Evolutionary conservation across 1,139 yeast species (phyloP), one percentile per base, ranked within the genome.

Genomic region (Candida albicans): DNA sequence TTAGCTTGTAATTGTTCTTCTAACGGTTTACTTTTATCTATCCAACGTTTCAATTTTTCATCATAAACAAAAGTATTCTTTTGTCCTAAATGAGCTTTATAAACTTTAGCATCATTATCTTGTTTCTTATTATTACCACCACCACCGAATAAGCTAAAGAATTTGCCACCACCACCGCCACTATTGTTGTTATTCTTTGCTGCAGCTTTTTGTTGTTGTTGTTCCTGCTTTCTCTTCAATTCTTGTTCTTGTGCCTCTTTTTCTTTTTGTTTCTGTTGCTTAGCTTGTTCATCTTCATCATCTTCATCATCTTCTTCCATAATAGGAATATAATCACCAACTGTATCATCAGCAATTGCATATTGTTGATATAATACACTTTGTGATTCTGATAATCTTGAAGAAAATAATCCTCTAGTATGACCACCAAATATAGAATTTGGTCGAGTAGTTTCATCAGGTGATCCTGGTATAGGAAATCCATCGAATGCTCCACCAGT

Each of bases 41-140:
- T 81, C 96, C 97, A 93, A 57, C 96, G 77, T 59, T 86, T 84
- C 57, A 87, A 77, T 48, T 85, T 81, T 55, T 88, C 95, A 65
- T 91, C 96, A 60, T 82, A 95, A 54, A 80, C 80, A 56, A 93
- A 85, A 32, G 79, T 72, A 57, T 75, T 86, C 51, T 82, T 79
- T 46, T 87, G 90, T 8, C 99, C 99, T 50, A 93, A 68, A 56
- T 93, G 90, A 29, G 97, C 98, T 53, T 37, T 36, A 27, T 29
- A 35, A 12, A 32, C 43, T 24, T 37, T 37, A 10, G 36, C 39
- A 11, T 35, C 35, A 18, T 29, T 39, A 15, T 32, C 38, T 32
- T 41, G 34, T 18, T 42, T 34, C 15, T 36, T 35, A 11, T 13
- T 31, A 28, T 10, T 18, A 31, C 22, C 37, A n/a, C 40, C 31